Percentiles rank a stretch among this genome's conserved stretches.
These are phyloP conservation scores for Insectozyma bohioensis DNA, from an alignment of 1,139 yeast species.

Conservation along the genomic window DNA sequence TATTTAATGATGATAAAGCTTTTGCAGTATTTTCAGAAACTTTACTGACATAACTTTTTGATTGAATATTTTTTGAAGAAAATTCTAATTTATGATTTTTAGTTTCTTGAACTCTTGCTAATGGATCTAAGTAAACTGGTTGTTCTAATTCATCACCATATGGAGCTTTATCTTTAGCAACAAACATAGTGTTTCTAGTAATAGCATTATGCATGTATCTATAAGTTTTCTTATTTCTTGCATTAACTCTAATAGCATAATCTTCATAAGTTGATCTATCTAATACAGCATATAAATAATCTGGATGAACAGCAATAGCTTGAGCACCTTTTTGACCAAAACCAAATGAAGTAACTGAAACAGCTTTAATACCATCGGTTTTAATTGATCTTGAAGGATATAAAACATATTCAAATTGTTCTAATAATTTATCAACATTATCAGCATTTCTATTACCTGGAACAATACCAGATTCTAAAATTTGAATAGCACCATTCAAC, in stretches of 20 bases:
- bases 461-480: slow-evolving; percentile 86
- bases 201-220: slow-evolving; percentile 96
- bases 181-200: slow-evolving; percentile 87
- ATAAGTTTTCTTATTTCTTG: slow-evolving; percentile 89
- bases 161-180: slow-evolving; percentile 92
- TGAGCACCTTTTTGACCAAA: slow-evolving; percentile 99
- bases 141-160: slow-evolving; percentile 85
- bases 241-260: slow-evolving; percentile 68
- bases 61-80: slow-evolving; percentile 41
- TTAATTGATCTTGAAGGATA: slow-evolving; percentile 92
- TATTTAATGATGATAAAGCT: slow-evolving; percentile 48
- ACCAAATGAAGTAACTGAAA: slow-evolving; percentile 94
- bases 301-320: slow-evolving; percentile 89
- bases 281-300: slow-evolving; percentile 84
- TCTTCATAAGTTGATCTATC: slow-evolving; percentile 66
- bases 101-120: slow-evolving; percentile 71
- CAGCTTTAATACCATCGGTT: slow-evolving; percentile 98
- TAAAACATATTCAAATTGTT: slow-evolving; percentile 82
- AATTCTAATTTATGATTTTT: slow-evolving; percentile 50
- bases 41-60: slow-evolving; percentile 35
- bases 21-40: slow-evolving; percentile 47
- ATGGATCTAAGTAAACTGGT: slow-evolving; percentile 91
- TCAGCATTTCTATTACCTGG: slow-evolving; percentile 99
- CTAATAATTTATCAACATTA: slow-evolving; percentile 81
- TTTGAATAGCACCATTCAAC: slow-evolving; percentile 97